Conservation (phyloP, 2,329 filamentous ascomycete species). For the Endoconidiophora polonica region DNA sequence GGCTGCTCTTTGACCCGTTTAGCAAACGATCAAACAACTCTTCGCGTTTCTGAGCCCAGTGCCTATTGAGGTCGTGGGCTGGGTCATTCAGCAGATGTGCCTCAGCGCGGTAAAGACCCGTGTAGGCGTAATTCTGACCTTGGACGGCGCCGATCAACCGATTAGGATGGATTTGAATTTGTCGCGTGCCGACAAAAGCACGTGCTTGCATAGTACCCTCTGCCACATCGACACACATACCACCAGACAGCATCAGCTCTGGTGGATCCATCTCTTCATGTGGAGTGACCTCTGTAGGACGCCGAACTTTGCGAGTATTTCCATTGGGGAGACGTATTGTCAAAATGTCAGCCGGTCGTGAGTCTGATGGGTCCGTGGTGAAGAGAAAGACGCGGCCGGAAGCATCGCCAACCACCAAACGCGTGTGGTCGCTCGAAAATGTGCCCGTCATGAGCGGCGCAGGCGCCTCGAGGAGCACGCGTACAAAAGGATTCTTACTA, state of each 20-base stretch:
- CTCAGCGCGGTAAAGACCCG: slow-evolving; percentile 30
- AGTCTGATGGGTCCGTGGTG: slow-evolving; percentile 30
- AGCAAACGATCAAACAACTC: no score
- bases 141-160: slow-evolving; percentile 38
- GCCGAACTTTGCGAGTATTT: slow-evolving; percentile 22
- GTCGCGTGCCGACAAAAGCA: slow-evolving; percentile 23
- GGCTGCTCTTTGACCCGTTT: no score
- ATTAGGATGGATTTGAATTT: slow-evolving; percentile 28
- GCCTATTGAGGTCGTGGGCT: no score
- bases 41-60: no score
- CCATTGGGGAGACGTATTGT: slow-evolving; percentile 21
- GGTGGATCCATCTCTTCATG: slow-evolving; percentile 34
- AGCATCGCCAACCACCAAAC: slow-evolving; percentile 42
- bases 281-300: slow-evolving; percentile 31
- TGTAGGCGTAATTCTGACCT: slow-evolving; percentile 32
- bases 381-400: slow-evolving; percentile 43
- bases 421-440: slow-evolving; percentile 39
- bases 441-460: slow-evolving; percentile 40
- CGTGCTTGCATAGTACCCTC: slow-evolving; percentile 17
- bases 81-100: slow-evolving; percentile 23
- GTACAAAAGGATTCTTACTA: slow-evolving; percentile 24
- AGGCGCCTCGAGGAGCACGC: slow-evolving; percentile 35
- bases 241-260: background rate
- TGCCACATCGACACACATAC: background rate
- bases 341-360: slow-evolving; percentile 21